Evolutionary conservation across 345 rosid genomes (phyloP), one percentile per base, ranked within the genome.

Genomic region (Gossypium mustelinum): DNA sequence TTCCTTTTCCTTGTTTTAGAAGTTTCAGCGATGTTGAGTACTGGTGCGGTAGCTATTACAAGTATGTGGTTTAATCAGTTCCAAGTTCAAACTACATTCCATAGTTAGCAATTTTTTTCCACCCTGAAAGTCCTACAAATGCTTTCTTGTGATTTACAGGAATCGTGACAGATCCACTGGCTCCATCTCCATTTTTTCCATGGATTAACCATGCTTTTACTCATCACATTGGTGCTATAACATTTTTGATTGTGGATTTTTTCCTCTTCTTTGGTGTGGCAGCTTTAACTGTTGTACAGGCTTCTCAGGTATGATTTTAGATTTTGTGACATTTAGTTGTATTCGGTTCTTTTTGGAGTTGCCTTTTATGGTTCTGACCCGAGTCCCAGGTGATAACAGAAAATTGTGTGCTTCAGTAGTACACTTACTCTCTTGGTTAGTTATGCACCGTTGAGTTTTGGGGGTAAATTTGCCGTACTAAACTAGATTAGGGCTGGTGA

Each of bases 251-350:
- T 47, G 84, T 82, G 73, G 98, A 91, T 67, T 84, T 89, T 79
- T 88, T 84, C 87, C 93, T 95, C 64, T 88, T 93, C 86, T 93
- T 90, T 80, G 92, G 94, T 7, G 98, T 90, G 71, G 94, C 94
- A 44, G 85, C 85, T 58, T 84, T 93, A 81, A 91, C 98, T 11
- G 80, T 79, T 79, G 86, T 89, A 18, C 98, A 94, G 82, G 98
- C 89, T 56, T 94, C 97, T 80, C 97, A 94, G 92, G 98, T 91
- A 84, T 54, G 81, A 43, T 64, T 65, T 20, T 1, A 11, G 10
- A 52, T 75, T 52, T 62, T 45, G 7, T 66, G 9, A 8, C 56
- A 11, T 56, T 0, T 1, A 27, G 20, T 72, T 22, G 13, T 27
- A 7, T 17, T 20, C 9, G 20, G 44, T 4, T 43, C 41, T 41